Evolutionary conservation across 2,329 filamentous ascomycete species (phyloP).

Genomic region (Hymenoscyphus albidus): DNA sequence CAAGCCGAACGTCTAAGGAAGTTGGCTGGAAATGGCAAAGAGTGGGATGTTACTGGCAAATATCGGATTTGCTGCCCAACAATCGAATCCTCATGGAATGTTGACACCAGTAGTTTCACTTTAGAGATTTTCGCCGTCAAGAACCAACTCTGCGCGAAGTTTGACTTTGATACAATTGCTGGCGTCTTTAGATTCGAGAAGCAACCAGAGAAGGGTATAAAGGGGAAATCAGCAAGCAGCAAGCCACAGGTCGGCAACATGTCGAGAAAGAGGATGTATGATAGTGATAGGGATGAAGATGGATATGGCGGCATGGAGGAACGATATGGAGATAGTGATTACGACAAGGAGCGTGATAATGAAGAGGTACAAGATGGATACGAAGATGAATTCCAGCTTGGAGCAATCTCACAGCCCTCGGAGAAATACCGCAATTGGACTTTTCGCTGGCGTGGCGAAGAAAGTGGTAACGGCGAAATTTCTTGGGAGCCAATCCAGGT

Average conservation of each 20-base stretch:
- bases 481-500: neutral
- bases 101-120: neutral
- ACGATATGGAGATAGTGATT: neutral
- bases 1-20: neutral
- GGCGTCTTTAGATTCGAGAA: neutral
- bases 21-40: neutral
- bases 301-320: too few species aligned
- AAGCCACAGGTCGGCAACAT: neutral
- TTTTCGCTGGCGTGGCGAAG: neutral
- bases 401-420: neutral
- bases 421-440: neutral
- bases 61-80: neutral
- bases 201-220: neutral
- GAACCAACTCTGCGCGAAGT: neutral
- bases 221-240: neutral
- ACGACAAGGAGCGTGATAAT: neutral
- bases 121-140: neutral
- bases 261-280: neutral
- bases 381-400: neutral
- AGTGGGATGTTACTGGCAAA: neutral
- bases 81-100: too few species aligned
- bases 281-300: neutral
- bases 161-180: neutral
- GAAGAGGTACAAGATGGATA: neutral
- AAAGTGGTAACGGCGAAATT: neutral